Evolutionary conservation across 805 yeast species (phyloP), one percentile per base, ranked within the genome.

Genomic region (Groenewaldozyma tartarivorans): DNA sequence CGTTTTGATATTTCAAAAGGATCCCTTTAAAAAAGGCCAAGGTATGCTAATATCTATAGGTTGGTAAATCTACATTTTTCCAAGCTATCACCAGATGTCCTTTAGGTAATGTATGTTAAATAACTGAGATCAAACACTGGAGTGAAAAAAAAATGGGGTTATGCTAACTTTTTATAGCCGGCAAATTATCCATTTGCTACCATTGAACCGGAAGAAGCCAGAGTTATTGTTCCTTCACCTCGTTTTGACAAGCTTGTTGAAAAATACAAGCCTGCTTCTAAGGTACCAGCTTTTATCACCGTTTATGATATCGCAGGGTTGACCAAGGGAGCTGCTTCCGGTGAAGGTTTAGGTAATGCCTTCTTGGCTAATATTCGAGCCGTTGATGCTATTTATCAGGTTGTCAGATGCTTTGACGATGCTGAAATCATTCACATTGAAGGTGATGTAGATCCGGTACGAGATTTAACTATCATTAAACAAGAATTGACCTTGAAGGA

Each of bases 351-450:
- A 51, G 98, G 98, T 60, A 92, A 92, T 64, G 94, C 95, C 48
- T 92, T 92, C 75, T 77, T 92, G 68, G 81, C 95, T 53, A 88
- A 92, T 64, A 92, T 92, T 56, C 78, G 97, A 67, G 92, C 95
- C 37, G 98, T 92, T 43, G 98, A 92, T 74, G 95, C 96, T 48
- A 81, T 92, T 50, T 92, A 83, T 69, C 97, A 92, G 69, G 95
- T 92, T 50, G 97, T 92, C 38, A 81, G 98, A 67, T 84, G 95
- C 67, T 92, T 92, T 58, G 95, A 87, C 60, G 98, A 92, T 64
- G 94, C 96, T 30, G 98, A 92, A 61, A 92, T 92, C 56, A 87
- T 88, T 54, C 98, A 92, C 67, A 83, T 92, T 56, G 95, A 87
- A 68, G 92, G 92, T 61, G 96, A 88, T 56, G 98, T 92, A 48